Evolutionary conservation across 768 basidiomycete genomes (phyloP), one percentile per base, ranked within the genome.

Genomic region (Dentipellis fragilis): DNA sequence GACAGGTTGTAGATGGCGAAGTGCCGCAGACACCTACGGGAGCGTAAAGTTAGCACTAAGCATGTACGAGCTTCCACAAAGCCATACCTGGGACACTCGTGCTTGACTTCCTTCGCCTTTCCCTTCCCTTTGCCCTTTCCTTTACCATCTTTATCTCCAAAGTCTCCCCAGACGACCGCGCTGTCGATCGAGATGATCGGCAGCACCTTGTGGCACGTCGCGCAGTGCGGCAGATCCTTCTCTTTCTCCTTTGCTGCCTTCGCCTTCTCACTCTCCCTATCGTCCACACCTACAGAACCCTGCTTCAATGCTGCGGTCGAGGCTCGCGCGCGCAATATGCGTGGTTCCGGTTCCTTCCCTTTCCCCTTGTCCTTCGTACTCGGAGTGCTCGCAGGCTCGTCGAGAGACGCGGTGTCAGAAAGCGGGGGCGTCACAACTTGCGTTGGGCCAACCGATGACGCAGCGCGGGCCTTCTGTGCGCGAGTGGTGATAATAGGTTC

Each of bases 131-230:
- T 66, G 8, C 67, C 73, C 67, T 82, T 83, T 63, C 79, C 82
- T 67, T 49, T 22, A 17, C 72, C 79, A 50, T 73, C 73, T 35
- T 78, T 71, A 54, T 66, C 72, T 62, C 82, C 80, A 42, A 84
- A 71, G 19, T 57, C 54, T 8, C 87, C 88, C 85, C 86, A 89
- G 37, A 89, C 84, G 21, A 89, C 79, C 66, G 83, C 75, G 42
- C 78, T 79, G 68, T 88, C 85, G 23, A 89, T 83, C 51, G 83
- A 79, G 61, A 89, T 89, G 57, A 90, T 77, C 2, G 87, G 87
- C 61, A 90, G 67, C 52, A 89, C 72, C 64, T 82, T 87, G 52
- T 70, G 72, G 68, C 87, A 89, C 22, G 84, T 89, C 64, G 75
- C 70, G 59, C 87, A 90, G n/a, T 71, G 80, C 49, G 88, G 87